These are phyloP conservation scores for Coriolopsis trogii DNA, from an alignment of 1,284 basidiomycete species.

Conservation along the genomic window DNA sequence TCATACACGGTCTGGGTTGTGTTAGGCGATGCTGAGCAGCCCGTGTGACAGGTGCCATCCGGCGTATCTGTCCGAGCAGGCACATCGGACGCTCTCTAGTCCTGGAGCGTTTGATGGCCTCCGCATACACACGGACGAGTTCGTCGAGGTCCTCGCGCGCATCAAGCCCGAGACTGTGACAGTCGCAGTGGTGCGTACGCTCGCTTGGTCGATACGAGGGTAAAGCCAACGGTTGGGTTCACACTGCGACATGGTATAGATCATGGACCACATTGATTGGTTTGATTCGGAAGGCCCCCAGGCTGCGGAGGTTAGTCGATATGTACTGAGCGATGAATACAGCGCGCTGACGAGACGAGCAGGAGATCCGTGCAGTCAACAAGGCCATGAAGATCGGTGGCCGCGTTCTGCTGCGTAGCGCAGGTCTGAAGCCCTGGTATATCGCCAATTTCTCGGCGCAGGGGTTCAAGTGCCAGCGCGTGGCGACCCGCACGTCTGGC, in stretches of 20 bases:
- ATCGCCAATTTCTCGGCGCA: constrained; percentile 23
- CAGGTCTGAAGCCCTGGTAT: constrained; percentile 26
- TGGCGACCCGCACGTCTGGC: constrained; percentile 19
- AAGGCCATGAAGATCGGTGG: constrained; percentile 27
- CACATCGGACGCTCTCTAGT: constrained; percentile 17
- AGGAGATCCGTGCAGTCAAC: constrained; percentile 26
- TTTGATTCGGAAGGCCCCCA: constrained; percentile 21
- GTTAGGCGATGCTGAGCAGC: background rate
- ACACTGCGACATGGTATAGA: constrained; percentile 1
- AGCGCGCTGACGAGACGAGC: background rate
- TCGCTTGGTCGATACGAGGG: background rate
- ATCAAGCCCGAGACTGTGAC: constrained; percentile 26
- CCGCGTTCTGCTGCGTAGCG: constrained; percentile 24
- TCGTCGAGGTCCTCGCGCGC: constrained; percentile 25
- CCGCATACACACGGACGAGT: constrained; percentile 25
- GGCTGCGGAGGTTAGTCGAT: constrained; percentile 11
- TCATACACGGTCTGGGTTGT: background rate
- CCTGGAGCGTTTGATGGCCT: constrained; percentile 25
- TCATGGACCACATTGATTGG: constrained; percentile 30
- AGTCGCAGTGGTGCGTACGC: constrained; percentile 19
- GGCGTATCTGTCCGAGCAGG: constrained; percentile 21
- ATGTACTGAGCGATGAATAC: background rate
- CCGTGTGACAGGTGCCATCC: constrained; percentile 16
- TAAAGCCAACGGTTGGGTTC: background rate
- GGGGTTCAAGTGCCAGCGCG: constrained; percentile 24